Conservation (phyloP, 2,329 filamentous ascomycete genomes). For the Paraphoma sp. region DNA sequence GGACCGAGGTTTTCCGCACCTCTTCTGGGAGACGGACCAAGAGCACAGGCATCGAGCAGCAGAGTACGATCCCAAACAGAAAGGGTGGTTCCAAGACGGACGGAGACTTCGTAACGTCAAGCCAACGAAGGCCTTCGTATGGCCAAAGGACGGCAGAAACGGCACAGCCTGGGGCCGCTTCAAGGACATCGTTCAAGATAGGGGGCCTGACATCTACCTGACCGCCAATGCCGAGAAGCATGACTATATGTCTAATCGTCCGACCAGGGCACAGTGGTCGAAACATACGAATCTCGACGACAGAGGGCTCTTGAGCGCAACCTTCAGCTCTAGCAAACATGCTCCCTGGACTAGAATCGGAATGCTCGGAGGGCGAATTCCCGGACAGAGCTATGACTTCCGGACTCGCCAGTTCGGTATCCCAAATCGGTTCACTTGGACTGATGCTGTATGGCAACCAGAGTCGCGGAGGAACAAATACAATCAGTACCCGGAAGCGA, state of each 20-base stretch:
- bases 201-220: slow-evolving; percentile 57
- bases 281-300: slow-evolving; percentile 40
- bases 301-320: slow-evolving; percentile 10
- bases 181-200: slow-evolving; percentile 51
- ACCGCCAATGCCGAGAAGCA: slow-evolving; percentile 46
- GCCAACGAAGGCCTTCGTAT: slow-evolving; percentile 51
- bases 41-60: slow-evolving; percentile 24
- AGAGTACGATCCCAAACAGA: slow-evolving; percentile 21
- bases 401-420: slow-evolving; percentile 39
- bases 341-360: slow-evolving; percentile 22
- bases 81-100: slow-evolving; percentile 36
- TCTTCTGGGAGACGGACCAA: slow-evolving; percentile 9
- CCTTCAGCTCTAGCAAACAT: slow-evolving; percentile 17
- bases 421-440: slow-evolving; percentile 36
- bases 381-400: slow-evolving; percentile 45
- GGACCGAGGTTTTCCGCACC: neutral
- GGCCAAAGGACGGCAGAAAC: slow-evolving; percentile 53
- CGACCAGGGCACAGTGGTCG: slow-evolving; percentile 46
- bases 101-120: slow-evolving; percentile 30
- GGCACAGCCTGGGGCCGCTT: slow-evolving; percentile 46
- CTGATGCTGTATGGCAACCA: slow-evolving; percentile 39
- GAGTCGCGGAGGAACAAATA: slow-evolving; percentile 23
- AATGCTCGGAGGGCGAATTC: slow-evolving; percentile 20
- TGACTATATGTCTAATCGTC: slow-evolving; percentile 48
- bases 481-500: slow-evolving; percentile 31